Evolutionary conservation across 352 stramenopile genomes (phyloP).

Genomic region (Phytophthora pinifolia): DNA sequence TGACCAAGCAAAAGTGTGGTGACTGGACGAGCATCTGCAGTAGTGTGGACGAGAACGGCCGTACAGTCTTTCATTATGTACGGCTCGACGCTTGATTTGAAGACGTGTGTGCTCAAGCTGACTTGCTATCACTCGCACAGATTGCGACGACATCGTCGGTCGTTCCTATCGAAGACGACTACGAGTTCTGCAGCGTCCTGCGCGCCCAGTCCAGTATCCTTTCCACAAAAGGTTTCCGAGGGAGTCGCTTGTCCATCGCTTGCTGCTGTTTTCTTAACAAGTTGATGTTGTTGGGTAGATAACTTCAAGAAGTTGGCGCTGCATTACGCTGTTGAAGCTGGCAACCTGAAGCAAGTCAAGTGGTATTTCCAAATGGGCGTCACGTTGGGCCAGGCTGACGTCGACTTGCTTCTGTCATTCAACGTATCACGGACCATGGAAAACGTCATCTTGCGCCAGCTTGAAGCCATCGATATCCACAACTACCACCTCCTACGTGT

Average conservation of each 20-base stretch:
- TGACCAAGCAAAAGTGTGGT: conserved; percentile 19
- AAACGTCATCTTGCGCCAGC: conserved; percentile 33
- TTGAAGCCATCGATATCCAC: conserved; percentile 42
- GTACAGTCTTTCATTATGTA: conserved; percentile 69
- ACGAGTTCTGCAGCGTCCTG: conserved; percentile 32
- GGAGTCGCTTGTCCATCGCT: too few species aligned
- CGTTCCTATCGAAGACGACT: conserved; percentile 19
- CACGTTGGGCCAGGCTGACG: conserved; percentile 29
- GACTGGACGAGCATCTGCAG: conserved; percentile 38
- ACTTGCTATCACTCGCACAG: conserved; percentile 8
- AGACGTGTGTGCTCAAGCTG: background rate
- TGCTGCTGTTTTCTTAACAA: too few species aligned
- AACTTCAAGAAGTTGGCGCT: conserved; percentile 44
- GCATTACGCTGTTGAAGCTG: conserved; percentile 44
- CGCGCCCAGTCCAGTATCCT: conserved; percentile 26
- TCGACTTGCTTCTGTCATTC: conserved; percentile 38
- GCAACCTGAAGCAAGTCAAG: conserved; percentile 42
- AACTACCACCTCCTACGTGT: conserved; percentile 18
- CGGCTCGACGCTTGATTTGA: conserved; percentile 1
- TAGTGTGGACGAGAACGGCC: conserved; percentile 32
- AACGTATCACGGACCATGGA: conserved; percentile 28
- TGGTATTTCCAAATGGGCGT: conserved; percentile 38
- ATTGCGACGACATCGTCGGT: conserved; percentile 17
- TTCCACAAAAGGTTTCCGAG: conserved; percentile 31
- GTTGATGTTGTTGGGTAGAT: conserved; percentile 21